These are phyloP conservation scores for Asterophora parasitica DNA, from an alignment of 768 basidiomycete species.

Conservation along the genomic window DNA sequence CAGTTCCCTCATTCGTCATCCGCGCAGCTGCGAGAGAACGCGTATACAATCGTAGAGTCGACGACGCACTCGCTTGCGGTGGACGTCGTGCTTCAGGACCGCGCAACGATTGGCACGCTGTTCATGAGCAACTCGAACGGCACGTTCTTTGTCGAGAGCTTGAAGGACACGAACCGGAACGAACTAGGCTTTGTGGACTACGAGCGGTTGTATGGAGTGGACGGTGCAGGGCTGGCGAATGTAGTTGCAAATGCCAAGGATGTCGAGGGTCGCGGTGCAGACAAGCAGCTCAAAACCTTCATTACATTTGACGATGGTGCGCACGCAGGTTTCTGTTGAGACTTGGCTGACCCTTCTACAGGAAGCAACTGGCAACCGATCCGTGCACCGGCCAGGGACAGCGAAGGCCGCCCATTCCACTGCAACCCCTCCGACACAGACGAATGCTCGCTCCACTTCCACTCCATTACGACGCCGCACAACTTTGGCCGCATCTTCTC, in stretches of 20 bases:
- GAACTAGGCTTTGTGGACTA: conserved; percentile 87
- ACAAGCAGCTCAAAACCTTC: conserved; percentile 69
- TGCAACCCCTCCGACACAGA: conserved; percentile 58
- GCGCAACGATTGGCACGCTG: conserved; percentile 73
- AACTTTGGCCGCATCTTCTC: conserved; percentile 95
- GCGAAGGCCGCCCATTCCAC: conserved; percentile 51
- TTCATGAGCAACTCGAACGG: conserved; percentile 97
- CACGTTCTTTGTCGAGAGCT: conserved; percentile 87
- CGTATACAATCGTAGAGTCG: conserved; percentile 94
- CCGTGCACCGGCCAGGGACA: conserved; percentile 50
- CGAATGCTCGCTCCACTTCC: conserved; percentile 80
- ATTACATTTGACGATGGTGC: conserved; percentile 85
- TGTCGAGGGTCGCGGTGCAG: conserved; percentile 63
- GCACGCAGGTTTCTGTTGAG: not conserved
- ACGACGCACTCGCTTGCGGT: conserved; percentile 92
- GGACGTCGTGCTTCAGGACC: conserved; percentile 79
- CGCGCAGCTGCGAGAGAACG: conserved; percentile 79
- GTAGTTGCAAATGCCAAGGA: conserved; percentile 79
- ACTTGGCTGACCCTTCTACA: conserved; percentile 12
- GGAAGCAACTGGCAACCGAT: conserved; percentile 76
- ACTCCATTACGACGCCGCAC: conserved; percentile 89
- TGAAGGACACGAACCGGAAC: conserved; percentile 92
- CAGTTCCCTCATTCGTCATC: conserved; percentile 89
- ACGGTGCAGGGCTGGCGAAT: conserved; percentile 91
- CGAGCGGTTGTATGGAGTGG: conserved; percentile 80